phyloP scores from a whole-genome alignment of 495 filamentous ascomycete genomes.

The Polyplosphaeria fusca region DNA sequence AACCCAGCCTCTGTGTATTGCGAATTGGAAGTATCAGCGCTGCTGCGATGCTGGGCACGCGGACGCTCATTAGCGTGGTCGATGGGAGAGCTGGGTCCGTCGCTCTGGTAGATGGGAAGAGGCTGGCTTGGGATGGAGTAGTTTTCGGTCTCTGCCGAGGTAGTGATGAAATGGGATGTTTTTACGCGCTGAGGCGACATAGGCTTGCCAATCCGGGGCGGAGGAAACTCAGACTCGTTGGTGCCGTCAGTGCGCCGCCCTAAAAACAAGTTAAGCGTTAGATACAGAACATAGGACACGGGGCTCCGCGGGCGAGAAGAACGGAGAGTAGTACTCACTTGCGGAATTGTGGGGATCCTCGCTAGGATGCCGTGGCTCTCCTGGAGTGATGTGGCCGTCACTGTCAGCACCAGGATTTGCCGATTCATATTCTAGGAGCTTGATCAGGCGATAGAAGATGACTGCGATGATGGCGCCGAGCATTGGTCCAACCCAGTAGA shows the following conservation, averaged over 20 bases:
- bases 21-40: constrained; percentile 1
- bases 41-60: constrained; percentile 15
- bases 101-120: constrained; percentile 7
- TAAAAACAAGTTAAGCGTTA: background rate
- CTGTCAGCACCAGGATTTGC: constrained; percentile 74
- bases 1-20: constrained; percentile 7
- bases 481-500: constrained; percentile 51
- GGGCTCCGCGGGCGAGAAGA: too few relatives aligned
- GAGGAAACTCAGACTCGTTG: constrained; percentile 17
- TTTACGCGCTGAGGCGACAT: background rate
- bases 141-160: background rate
- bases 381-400: constrained; percentile 32
- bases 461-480: constrained; percentile 42
- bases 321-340: background rate
- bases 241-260: constrained; percentile 26
- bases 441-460: constrained; percentile 43
- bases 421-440: constrained; percentile 67
- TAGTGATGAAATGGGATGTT: background rate
- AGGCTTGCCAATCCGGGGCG: constrained; percentile 7
- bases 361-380: constrained; percentile 11
- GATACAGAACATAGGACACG: background rate
- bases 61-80: constrained; percentile 19
- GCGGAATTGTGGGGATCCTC: constrained; percentile 25
- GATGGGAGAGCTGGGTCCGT: constrained; percentile 16
- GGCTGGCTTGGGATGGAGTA: constrained; percentile 11